Percentiles rank a stretch among this genome's conserved stretches.
Evolutionary conservation across 2,329 filamentous ascomycete genomes (phyloP).

Genomic region (Diaporthe nobilis): DNA sequence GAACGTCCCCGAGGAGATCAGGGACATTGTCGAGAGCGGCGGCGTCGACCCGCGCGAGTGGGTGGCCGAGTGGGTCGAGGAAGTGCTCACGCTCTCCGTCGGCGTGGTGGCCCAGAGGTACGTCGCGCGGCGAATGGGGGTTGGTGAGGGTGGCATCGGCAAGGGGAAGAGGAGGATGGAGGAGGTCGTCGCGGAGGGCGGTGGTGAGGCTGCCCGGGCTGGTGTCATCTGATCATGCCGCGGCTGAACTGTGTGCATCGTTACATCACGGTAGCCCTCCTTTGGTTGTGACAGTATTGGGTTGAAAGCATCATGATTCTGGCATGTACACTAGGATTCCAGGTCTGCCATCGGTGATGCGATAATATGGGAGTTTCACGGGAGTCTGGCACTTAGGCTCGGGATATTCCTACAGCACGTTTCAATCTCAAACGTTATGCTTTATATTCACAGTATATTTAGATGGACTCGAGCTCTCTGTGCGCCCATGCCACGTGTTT

Average conservation of each 20-base stretch:
- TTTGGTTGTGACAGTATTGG: background rate
- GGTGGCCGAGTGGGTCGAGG: constrained; percentile 98
- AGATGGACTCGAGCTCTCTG: background rate
- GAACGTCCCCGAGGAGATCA: constrained; percentile 84
- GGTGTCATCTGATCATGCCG: constrained; percentile 60
- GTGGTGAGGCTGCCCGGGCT: constrained; percentile 72
- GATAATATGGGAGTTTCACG: background rate
- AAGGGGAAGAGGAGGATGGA: constrained; percentile 74
- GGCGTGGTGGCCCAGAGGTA: constrained; percentile 95
- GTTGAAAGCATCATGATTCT: background rate
- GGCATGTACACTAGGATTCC: background rate
- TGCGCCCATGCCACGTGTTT: too few relatives aligned
- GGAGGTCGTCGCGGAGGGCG: constrained; percentile 68
- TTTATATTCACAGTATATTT: background rate
- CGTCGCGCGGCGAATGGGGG: constrained; percentile 94
- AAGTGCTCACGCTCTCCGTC: constrained; percentile 81
- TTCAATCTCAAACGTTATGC: background rate
- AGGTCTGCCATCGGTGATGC: background rate
- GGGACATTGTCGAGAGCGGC: constrained; percentile 82
- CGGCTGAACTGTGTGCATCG: background rate
- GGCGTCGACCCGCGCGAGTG: constrained; percentile 94
- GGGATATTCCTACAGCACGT: constrained; percentile 7
- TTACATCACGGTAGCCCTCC: too few relatives aligned
- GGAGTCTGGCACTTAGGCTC: background rate
- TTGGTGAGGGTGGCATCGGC: constrained; percentile 81